Base-by-base conservation (phyloP, 2,329 filamentous ascomycete genomes). In the Cordyceps cateniannulata region DNA sequence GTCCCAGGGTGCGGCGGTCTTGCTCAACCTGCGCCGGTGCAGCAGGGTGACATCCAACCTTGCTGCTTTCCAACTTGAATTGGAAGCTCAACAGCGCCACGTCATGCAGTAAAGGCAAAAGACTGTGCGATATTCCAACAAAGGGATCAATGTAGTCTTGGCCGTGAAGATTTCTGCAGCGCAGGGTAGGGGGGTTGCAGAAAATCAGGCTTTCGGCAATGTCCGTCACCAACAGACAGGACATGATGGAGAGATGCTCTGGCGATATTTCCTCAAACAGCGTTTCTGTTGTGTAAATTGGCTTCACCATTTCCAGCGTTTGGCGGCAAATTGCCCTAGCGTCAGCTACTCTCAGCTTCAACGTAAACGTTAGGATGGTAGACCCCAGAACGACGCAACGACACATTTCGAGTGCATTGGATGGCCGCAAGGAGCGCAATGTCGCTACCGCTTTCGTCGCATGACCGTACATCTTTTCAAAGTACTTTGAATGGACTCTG, bases 61-160 rank as follows among this genome's bases (percentile, higher is more conserved):
- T n/a, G 29, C 29, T 35, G 29, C 29, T 5, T 35, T 35, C 49
- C 4, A 6, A 5, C 29, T 40, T 40, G 8, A 52, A 6, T 2
- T 22, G n/a, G 49, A 24, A 52, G 10, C 49, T 52, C 29, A 52
- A 14, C n/a, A 22, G 29, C 6, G 32, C 3, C 8, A 71, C 40
- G 10, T 71, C 66, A 55, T 70, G 65, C 1, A 70, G 40, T 7
- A 65, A 57, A n/a, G 67, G 67, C 6, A 71, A 58, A 5, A 72
- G 40, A 0, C 66, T 64, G 45, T 56, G 61, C 38, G 64, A 68
- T 1, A 71, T 48, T 1, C 70, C 70, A 1, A 68, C 52, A 49
- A 67, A 69, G 4, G 68, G 68, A 50, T 72, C 69, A 1, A 68
- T 65, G 45, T 64, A 53, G 5, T 60, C 49, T 1, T 62, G 42